Evolutionary conservation across 2,329 filamentous ascomycete genomes (phyloP), one percentile per base, ranked within the genome.

Genomic region (Alternaria rosae): DNA sequence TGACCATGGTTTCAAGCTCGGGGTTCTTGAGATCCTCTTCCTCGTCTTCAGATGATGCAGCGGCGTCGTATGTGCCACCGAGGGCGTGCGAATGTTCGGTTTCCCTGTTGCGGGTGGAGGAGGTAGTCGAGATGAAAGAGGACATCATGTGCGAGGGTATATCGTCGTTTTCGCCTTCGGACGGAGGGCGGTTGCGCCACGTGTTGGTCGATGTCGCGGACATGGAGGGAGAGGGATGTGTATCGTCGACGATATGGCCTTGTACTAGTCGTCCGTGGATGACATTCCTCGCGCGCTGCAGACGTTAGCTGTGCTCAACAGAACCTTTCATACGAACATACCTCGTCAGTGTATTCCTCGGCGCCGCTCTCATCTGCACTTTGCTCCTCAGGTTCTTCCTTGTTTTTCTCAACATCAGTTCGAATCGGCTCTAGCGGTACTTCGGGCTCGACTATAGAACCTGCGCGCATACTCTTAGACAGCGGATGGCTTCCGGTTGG

Each of bases 221-320:
- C 64, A 88, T 84, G 48, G 86, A 85, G 15, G 93, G 91, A 1
- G 93, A 97, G 3, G 91, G 91, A 74, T 93, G 94, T 76, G 97
- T 91, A 76, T 97, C 95, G 66, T 97, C 92, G 11, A 99, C 95
- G 69, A 99, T 91, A 76, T 98, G 95, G 13, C 95, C 95, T 71
- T 97, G 93, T 9, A 98, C 88, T 44, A 99, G 85, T 55, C 95
- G 90, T 10, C 93, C 94, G 61, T 94, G 94, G 43, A 94, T 96
- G 50, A 99, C 94, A 76, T 98, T 94, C 42, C 90, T 87, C 17
- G 92, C 93, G 60, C 92, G 90, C 79, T 83, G 56, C 32, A 12
- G 17, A 59, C 47, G 53, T 76, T 66, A 76, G 62, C 32, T 6
- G 15, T 51, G 4, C 13, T 15, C 30, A 25, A 54, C 30, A 42